phyloP scores from a whole-genome alignment of 495 filamentous ascomycete genomes.

The Neurospora tetrasperma region DNA sequence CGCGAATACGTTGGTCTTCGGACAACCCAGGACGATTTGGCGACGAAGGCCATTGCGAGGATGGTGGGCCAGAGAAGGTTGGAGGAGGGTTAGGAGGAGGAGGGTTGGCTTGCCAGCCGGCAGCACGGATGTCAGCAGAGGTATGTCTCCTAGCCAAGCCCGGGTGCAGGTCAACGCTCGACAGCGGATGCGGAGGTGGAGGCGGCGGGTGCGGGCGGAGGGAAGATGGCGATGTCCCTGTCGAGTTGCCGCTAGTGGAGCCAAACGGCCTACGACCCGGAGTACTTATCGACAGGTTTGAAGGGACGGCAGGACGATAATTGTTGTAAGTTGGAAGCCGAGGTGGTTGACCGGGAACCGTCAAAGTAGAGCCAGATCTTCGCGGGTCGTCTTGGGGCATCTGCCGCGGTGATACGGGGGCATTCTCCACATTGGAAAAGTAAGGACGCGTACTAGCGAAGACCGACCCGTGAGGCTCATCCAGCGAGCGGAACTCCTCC shows the following conservation, averaged over 20 bases:
- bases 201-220: slow-evolving; percentile 60
- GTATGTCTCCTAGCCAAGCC: slow-evolving; percentile 79
- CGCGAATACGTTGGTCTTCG: slow-evolving; percentile 71
- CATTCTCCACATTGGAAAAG: slow-evolving; percentile 66
- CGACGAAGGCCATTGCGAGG: slow-evolving; percentile 76
- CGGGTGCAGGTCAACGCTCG: slow-evolving; percentile 64
- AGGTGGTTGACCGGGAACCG: slow-evolving; percentile 31
- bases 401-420: slow-evolving; percentile 88
- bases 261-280: slow-evolving; percentile 56
- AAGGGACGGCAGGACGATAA: slow-evolving; percentile 68
- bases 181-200: slow-evolving; percentile 65
- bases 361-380: slow-evolving; percentile 41
- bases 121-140: slow-evolving; percentile 86
- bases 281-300: slow-evolving; percentile 66
- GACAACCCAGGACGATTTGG: slow-evolving; percentile 53
- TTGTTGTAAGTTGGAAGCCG: slow-evolving; percentile 21
- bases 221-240: slow-evolving; percentile 62
- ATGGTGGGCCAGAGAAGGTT: slow-evolving; percentile 56
- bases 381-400: slow-evolving; percentile 76
- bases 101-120: slow-evolving; percentile 70
- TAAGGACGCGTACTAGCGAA: slow-evolving; percentile 67
- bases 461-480: slow-evolving; percentile 67
- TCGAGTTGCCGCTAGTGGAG: slow-evolving; percentile 54
- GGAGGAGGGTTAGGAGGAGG: slow-evolving; percentile 39
- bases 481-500: slow-evolving; percentile 55